Evolutionary conservation across 73 alveolate genomes (phyloP).

Genomic region (Paramecium tetraurelia): DNA sequence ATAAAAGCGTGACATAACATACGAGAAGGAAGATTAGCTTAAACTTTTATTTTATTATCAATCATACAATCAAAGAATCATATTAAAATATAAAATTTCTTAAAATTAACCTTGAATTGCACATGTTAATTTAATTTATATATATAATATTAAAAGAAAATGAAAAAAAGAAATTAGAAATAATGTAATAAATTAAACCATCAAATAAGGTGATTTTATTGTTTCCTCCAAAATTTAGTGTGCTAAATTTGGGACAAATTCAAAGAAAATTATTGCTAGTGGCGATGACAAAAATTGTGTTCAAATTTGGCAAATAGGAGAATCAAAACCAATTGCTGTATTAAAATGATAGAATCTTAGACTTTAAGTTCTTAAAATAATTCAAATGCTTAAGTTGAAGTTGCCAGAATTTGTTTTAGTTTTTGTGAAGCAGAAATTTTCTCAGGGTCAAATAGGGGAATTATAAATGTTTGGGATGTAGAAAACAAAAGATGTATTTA

Average conservation of each 20-base stretch:
- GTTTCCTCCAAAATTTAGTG: constrained; percentile 19
- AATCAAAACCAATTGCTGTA: constrained; percentile 42
- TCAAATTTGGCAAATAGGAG: constrained; percentile 45
- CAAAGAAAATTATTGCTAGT: constrained; percentile 39
- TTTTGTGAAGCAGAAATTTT: constrained; percentile 36
- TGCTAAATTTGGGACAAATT: constrained; percentile 50
- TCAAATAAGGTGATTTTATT: neutral
- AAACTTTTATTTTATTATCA: too few relatives aligned
- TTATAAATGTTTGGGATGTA: constrained; percentile 59
- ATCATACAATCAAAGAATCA: too few relatives aligned
- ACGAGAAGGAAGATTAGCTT: neutral
- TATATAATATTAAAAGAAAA: neutral
- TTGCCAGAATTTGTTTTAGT: constrained; percentile 37
- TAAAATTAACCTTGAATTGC: too few relatives aligned
- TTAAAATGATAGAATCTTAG: neutral
- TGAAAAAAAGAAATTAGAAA: constrained; percentile 46
- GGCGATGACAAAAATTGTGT: constrained; percentile 58
- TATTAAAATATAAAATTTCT: too few relatives aligned
- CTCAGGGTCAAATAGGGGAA: constrained; percentile 62
- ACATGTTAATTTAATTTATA: neutral
- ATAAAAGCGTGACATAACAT: neutral
- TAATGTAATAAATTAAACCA: neutral
- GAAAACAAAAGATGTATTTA: constrained; percentile 46
- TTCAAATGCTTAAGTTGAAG: constrained; percentile 36
- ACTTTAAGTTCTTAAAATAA: neutral